Evolutionary conservation across 2,329 filamentous ascomycete genomes (phyloP).

Genomic region (Phialophora expanda): DNA sequence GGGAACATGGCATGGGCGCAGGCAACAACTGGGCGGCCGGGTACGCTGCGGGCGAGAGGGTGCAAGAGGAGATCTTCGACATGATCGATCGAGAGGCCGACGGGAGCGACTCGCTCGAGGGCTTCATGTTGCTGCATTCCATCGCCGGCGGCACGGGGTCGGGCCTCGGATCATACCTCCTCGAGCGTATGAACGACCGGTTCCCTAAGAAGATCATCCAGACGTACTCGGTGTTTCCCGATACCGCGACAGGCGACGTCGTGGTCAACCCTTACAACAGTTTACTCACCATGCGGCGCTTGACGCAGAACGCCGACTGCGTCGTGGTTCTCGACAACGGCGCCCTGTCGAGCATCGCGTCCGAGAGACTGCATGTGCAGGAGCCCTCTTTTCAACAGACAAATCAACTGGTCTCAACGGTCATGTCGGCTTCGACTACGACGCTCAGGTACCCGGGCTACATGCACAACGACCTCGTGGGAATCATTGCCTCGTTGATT

Average conservation of each 20-base stretch:
- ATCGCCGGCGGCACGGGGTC: conserved; percentile 97
- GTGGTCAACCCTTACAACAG: conserved; percentile 99
- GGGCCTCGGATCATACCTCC: conserved; percentile 90
- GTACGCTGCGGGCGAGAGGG: conserved; percentile 87
- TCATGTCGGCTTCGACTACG: conserved; percentile 98
- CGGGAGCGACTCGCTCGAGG: conserved; percentile 95
- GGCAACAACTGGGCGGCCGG: conserved; percentile 99
- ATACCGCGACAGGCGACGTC: conserved; percentile 87
- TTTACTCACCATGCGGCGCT: conserved; percentile 82
- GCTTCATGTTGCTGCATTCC: conserved; percentile 98
- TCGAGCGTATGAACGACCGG: conserved; percentile 93
- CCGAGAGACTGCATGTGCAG: conserved; percentile 91
- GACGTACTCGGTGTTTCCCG: conserved; percentile 97
- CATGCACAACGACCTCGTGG: conserved; percentile 99
- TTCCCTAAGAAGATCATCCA: conserved; percentile 99
- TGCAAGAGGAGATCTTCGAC: conserved; percentile 97
- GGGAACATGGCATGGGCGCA: conserved; percentile 89
- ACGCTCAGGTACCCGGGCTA: conserved; percentile 96
- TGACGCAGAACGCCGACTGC: conserved; percentile 96
- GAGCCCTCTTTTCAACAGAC: conserved; percentile 96
- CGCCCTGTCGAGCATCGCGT: conserved; percentile 88
- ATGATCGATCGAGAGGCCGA: conserved; percentile 99
- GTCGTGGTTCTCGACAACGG: conserved; percentile 98
- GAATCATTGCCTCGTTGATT: conserved; percentile 93
- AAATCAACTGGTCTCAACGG: conserved; percentile 94